Percentiles rank a stretch among this genome's conserved stretches.
These are phyloP conservation scores for Glycine tomentella DNA, from an alignment of 306 rosid species.

Conservation along the genomic window DNA sequence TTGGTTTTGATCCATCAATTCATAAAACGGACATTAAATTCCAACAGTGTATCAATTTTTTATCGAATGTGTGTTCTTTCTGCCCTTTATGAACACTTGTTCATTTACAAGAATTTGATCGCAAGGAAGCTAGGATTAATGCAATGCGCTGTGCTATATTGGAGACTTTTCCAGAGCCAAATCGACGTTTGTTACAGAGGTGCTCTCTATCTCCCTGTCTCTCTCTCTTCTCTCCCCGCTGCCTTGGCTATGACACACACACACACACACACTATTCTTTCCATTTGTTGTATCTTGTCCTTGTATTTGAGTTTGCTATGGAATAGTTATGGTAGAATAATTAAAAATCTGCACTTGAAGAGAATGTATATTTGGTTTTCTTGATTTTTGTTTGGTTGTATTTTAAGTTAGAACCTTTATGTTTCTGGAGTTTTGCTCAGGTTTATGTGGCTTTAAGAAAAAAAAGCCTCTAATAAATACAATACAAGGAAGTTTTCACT, in stretches of 20 bases:
- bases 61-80: constrained; percentile 5
- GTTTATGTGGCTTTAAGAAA: too few relatives aligned
- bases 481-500: too few relatives aligned
- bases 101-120: constrained; percentile 73
- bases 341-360: too few relatives aligned
- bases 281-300: too few relatives aligned
- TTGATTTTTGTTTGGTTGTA: too few relatives aligned
- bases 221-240: background rate
- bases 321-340: too few relatives aligned
- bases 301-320: too few relatives aligned
- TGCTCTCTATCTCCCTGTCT: constrained; percentile 39
- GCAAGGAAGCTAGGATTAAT: constrained; percentile 83
- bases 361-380: too few relatives aligned
- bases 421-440: too few relatives aligned
- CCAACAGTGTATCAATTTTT: constrained; percentile 5
- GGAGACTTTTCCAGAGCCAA: constrained; percentile 98
- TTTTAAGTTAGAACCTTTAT: too few relatives aligned
- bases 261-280: too few relatives aligned
- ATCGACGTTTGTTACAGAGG: constrained; percentile 95
- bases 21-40: constrained; percentile 3
- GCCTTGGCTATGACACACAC: background rate
- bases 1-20: constrained; percentile 26
- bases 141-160: constrained; percentile 88
- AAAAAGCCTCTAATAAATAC: too few relatives aligned
- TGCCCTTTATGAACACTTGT: background rate